Evolutionary conservation across 345 rosid species (phyloP), one percentile per base, ranked within the genome.

Genomic region (Gossypium raimondii): DNA sequence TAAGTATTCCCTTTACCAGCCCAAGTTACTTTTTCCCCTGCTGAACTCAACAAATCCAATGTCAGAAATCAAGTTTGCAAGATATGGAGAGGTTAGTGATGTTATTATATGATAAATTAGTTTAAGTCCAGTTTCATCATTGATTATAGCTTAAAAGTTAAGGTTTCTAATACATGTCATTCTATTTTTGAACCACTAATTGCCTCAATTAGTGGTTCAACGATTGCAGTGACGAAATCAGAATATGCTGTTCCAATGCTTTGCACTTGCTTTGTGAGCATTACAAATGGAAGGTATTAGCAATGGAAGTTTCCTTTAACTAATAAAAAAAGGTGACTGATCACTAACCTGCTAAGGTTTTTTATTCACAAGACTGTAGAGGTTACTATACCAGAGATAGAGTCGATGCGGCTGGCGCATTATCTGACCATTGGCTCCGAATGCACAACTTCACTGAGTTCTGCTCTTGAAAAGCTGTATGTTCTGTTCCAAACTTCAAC

Each of bases 341-440:
- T 20, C 59, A 68, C 85, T 79, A 76, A 79, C 29, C 8, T 38
- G 16, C 22, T 13, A 18, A 2, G 43, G 14, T 13, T 18, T 72
- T 3, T 73, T 57, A 47, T 78, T 29, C 73, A 56, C 17, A 51
- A 88, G 96, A 84, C 83, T 34, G 78, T 86, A 69, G 87, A 89
- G 76, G 91, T 90, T 69, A 87, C 90, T 0, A 80, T 90, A 84
- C 96, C 96, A 13, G 93, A 86, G 12, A 87, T 90, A 76, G 93
- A 90, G 76, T 82, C 79, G 25, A 90, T 90, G 96, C 83, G 93
- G 10, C 80, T 90, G n/a, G 96, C 96, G 17, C 96, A 90, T 77
- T 90, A 90, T 58, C 0, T 77, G 63, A 90, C 96, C 8, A 86
- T 89, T 62, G 96, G 87, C 55, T 82, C 93, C 0, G 96, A 90